These are phyloP conservation scores for Diaporthe caulivora DNA, from an alignment of 2,329 filamentous ascomycete genomes.

Conservation along the genomic window DNA sequence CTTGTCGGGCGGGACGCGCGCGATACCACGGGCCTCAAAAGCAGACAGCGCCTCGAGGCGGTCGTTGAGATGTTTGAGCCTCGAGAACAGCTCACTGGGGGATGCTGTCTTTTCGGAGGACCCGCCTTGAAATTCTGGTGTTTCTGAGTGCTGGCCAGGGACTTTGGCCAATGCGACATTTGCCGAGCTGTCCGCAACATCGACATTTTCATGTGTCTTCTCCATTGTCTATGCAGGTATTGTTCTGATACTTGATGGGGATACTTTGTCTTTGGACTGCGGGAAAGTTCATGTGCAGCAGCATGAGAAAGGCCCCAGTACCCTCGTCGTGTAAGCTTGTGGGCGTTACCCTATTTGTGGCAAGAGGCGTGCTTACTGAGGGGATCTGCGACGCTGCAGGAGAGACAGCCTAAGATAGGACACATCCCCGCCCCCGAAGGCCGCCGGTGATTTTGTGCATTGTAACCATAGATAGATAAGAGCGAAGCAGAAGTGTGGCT, in stretches of 20 bases:
- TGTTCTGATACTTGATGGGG: not conserved
- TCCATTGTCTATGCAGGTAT: not conserved
- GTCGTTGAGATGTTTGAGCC: constrained; percentile 41
- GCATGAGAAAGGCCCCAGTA: not conserved
- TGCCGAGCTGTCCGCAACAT: not conserved
- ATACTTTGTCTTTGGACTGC: no score
- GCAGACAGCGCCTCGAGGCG: constrained; percentile 50
- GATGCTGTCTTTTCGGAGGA: not conserved
- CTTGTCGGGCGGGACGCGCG: constrained; percentile 53
- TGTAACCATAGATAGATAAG: constrained; percentile 10
- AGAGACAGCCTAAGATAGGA: not conserved
- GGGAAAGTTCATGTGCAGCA: not conserved
- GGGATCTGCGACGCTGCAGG: not conserved
- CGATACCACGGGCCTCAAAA: constrained; percentile 56
- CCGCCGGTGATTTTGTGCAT: no score
- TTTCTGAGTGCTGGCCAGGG: not conserved
- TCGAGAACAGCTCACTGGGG: not conserved
- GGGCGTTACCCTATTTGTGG: not conserved
- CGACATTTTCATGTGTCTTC: not conserved
- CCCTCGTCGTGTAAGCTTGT: not conserved
- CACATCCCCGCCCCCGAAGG: not conserved
- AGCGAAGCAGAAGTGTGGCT: not conserved
- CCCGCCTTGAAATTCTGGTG: not conserved
- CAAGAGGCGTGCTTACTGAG: constrained; percentile 17
- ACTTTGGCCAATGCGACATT: constrained; percentile 51